Base-by-base conservation (phyloP, 352 stramenopile species). In the Chrysophaeum taylorii region DNA sequence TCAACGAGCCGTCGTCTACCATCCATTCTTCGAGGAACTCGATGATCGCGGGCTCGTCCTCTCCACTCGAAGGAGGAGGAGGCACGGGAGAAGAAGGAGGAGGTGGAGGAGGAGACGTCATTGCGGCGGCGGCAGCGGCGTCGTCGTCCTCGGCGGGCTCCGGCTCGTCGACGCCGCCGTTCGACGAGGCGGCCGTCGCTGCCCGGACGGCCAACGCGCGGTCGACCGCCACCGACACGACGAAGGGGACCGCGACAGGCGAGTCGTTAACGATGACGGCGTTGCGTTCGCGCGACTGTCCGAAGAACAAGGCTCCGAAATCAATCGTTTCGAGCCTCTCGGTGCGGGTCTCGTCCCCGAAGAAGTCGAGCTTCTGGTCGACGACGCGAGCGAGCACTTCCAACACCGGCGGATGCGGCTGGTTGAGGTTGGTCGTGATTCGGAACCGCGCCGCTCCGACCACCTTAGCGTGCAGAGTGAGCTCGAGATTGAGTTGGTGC, bases 341-440 rank as follows among this genome's bases (percentile, higher is more conserved):
- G 15, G 76, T 16, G 7, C 39, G 31, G 18, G 73, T 75, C 16
- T 43, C 36, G 41, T 64, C 76, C 53, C 81, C 75, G 7, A 94
- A 71, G 2, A 96, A 62, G 71, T 94, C 87, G 0, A 94, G 80
- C 7, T 76, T 90, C 70, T 94, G 90, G 61, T 91, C 82, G 1
- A 96, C 84, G 21, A 94, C 75, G 21, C 48, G 83, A 0, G 85
- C 88, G 15, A 73, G 80, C 1, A 95, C 76, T 48, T 95, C 89
- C 7, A 96, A 64, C 12, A 92, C 72, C 64, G 85, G 9, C 0
- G 71, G 39, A 15, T 61, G 61, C 15, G 38, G 25, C 48, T 76
- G 60, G 35, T 69, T 21, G 5, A 81, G 0, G 16, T 72, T 72
- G 23, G 73, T 39, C 0, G 68, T 5, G 35, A 54, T 53, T 7